Evolutionary conservation across 345 rosid species (phyloP).

Genomic region (Salix udensis): DNA sequence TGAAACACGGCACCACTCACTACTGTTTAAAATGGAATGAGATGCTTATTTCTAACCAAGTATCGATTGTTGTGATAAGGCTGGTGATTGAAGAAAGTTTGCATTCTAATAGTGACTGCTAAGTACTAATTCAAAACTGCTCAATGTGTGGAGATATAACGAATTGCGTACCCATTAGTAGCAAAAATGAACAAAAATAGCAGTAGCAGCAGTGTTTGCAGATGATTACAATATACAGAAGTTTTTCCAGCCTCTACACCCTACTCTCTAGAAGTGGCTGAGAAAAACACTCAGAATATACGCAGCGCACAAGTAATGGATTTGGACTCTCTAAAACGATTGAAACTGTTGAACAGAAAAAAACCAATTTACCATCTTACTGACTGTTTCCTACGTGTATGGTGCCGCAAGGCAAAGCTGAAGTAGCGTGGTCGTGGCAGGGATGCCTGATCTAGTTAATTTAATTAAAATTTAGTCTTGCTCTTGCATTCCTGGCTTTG

Average conservation of each 20-base stretch:
- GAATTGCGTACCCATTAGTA: too few species aligned
- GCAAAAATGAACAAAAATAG: too few species aligned
- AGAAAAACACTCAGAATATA: background rate
- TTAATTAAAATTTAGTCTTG: slow-evolving; percentile 31
- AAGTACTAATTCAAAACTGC: background rate
- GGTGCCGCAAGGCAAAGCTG: background rate
- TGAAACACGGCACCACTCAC: background rate
- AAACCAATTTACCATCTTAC: background rate
- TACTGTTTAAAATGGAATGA: background rate
- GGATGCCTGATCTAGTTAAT: background rate
- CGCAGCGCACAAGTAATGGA: background rate
- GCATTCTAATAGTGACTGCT: background rate
- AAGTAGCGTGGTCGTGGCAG: background rate
- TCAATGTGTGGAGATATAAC: background rate
- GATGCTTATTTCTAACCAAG: background rate
- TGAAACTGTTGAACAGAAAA: background rate
- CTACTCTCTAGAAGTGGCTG: background rate
- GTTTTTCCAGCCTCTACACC: background rate
- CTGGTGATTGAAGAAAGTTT: background rate
- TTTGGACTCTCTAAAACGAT: background rate
- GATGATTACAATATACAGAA: too few species aligned
- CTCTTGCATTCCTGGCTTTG: slow-evolving; percentile 38
- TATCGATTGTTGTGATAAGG: background rate
- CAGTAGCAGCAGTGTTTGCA: background rate
- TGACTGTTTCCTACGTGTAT: background rate